A percentile compares a stretch with the other conserved stretches of the same genome.
phyloP scores from a whole-genome alignment of 2,329 filamentous ascomycete species.

The Pseudogymnoascus sp. region DNA sequence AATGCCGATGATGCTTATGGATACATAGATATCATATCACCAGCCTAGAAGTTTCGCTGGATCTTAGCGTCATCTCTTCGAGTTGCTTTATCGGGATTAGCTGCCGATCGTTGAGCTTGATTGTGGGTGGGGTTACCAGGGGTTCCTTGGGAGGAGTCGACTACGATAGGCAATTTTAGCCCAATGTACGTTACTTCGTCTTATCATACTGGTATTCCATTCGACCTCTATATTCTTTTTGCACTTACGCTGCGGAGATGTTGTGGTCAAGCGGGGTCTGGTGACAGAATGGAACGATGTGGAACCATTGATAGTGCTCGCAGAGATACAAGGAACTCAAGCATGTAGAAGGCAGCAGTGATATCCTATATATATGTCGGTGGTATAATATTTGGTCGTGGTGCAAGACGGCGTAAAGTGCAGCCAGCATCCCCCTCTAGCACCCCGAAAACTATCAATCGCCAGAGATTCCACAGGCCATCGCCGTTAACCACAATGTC shows the following conservation, averaged over 20 bases:
- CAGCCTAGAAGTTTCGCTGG: background rate
- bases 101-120: background rate
- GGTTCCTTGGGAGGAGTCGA: background rate
- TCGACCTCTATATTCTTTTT: background rate
- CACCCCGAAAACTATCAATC: background rate
- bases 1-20: background rate
- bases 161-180: background rate
- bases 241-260: background rate
- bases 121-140: background rate
- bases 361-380: background rate
- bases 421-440: background rate
- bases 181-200: background rate
- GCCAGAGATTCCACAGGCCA: background rate
- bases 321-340: background rate
- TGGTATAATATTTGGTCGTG: background rate
- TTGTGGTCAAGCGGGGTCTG: background rate
- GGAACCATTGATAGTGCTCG: background rate
- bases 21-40: background rate
- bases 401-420: background rate
- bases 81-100: background rate
- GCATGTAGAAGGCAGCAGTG: background rate
- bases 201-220: background rate
- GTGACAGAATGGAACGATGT: background rate
- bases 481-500: constrained; percentile 28
- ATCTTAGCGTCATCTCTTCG: background rate